Base-by-base conservation (phyloP, 139 green algal genomes). In the Auxenochlorella protothecoides region DNA sequence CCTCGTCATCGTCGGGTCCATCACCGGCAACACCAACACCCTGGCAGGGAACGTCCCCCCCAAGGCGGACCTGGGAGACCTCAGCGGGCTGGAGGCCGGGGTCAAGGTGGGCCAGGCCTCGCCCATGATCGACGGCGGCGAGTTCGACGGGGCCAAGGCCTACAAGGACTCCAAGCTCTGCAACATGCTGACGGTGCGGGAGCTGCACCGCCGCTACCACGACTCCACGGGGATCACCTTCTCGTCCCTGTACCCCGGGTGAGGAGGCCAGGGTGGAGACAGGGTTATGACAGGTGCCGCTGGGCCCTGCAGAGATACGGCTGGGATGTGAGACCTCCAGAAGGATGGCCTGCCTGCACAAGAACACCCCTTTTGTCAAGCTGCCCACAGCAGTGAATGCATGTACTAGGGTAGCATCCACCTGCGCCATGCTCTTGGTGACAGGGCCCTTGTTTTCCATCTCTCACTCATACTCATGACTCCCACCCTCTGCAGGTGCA, bases 151-250 rank as follows among this genome's bases (percentile, higher is more conserved):
- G 69, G 87, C 93, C 76, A 98, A 98, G 86, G 92, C 92, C 6
- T 98, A 98, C 91, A 98, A 98, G 84, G 93, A 98, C 82, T 86
- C 81, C 74, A 98, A 98, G 87, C 84, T 95, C 12, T 96, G 90
- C 87, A 97, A 97, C 88, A 98, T 98, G 92, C 82, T 98, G 60
- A 97, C 91, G 4, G 91, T 97, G 84, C 83, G 87, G 56, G 87
- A 97, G 86, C 69, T 97, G 73, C 81, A 96, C 88, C 70, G 76
- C 6, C 87, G 92, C 63, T 93, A 83, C 68, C 79, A 91, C 74
- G 83, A 90, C 8, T 71, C 72, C 13, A 94, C 85, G 52, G 89
- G 91, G 56, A 73, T 98, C 27, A 87, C 80, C 44, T 98, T 98
- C 68, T 72, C 80, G 14, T 91, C 87, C 16, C 85, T 98, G 55